A percentile compares a stretch with the other conserved stretches of the same genome.
Conservation (phyloP, 2,329 filamentous ascomycete species). For the Lecanoromycetidae sp. region DNA sequence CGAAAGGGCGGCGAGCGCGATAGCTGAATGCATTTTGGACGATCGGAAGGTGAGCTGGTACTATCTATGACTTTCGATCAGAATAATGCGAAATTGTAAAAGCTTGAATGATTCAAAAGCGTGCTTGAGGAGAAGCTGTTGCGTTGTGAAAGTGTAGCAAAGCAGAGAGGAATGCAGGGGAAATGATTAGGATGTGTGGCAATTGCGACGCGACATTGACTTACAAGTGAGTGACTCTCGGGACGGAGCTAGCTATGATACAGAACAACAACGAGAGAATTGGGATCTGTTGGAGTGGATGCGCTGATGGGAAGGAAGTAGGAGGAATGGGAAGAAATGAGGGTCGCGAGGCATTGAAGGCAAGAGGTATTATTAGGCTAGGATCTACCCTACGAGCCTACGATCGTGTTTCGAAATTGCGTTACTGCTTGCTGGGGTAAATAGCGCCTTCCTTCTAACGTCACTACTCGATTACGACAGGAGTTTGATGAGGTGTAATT, state of each 20-base stretch:
- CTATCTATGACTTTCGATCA: neutral
- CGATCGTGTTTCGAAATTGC: too few relatives aligned
- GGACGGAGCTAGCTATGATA: neutral
- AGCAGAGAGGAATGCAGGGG: neutral
- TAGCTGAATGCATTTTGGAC: slow-evolving; percentile 18
- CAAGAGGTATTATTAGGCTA: too few relatives aligned
- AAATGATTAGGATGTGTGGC: neutral
- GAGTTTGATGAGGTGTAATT: too few relatives aligned
- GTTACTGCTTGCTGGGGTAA: too few relatives aligned
- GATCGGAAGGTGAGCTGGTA: neutral
- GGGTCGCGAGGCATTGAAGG: too few relatives aligned
- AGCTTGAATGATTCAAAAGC: too few relatives aligned
- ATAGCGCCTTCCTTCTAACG: too few relatives aligned
- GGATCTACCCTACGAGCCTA: too few relatives aligned
- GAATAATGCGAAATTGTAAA: neutral
- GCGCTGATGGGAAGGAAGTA: neutral
- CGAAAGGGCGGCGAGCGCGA: slow-evolving; percentile 18
- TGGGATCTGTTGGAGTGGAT: neutral
- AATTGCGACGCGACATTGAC: neutral
- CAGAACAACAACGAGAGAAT: neutral
- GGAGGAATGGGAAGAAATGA: neutral
- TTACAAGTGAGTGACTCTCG: neutral
- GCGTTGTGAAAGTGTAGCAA: neutral
- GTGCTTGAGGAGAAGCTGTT: neutral
- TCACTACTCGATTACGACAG: too few relatives aligned